Base-by-base conservation (phyloP, 2,329 filamentous ascomycete species). In the Geosmithia morbida region DNA sequence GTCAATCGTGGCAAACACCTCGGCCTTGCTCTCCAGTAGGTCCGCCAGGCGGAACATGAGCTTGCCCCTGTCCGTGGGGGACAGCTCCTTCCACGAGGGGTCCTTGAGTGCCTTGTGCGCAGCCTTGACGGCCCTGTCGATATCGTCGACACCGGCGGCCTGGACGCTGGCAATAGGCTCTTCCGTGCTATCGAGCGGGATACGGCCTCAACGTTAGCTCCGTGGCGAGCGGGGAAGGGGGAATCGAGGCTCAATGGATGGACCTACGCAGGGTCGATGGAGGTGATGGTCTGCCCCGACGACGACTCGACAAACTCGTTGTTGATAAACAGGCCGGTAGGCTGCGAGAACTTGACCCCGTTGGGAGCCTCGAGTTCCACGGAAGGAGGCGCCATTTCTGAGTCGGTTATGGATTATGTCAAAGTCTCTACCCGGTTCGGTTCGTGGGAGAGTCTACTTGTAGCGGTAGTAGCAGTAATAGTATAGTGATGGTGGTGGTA, bases 251-350 rank as follows among this genome's bases (percentile, higher is more conserved):
- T n/a, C n/a, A n/a, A n/a, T n/a, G n/a, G n/a, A n/a, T n/a, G n/a
- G n/a, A n/a, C n/a, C n/a, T 26, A 85, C 80, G 75, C 75, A 43
- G 85, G 85, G 58, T 87, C 87, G 56, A 87, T 75, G 17, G 76
- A 74, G 14, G 72, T 67, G 47, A 88, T 72, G 54, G 73, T 85
- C 58, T 80, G 71, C 43, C 75, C 79, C 14, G 74, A 74, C 60
- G 73, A 79, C 48, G 80, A 77, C 56, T 77, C 71, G 47, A 87
- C 79, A 61, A 85, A 89, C 60, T 87, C 82, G 53, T 88, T 87
- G 68, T 86, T 84, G 67, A 89, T 87, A 64, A 88, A 89, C 8
- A 90, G 72, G n/a, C 86, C 86, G 43, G 77, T 70, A 2, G 85
- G 84, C 66, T 87, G 83, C 13, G 65, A 69, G 65, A 85, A 89